Conservation (phyloP, 1,284 basidiomycete species). For the Ganoderma resinaceum region DNA sequence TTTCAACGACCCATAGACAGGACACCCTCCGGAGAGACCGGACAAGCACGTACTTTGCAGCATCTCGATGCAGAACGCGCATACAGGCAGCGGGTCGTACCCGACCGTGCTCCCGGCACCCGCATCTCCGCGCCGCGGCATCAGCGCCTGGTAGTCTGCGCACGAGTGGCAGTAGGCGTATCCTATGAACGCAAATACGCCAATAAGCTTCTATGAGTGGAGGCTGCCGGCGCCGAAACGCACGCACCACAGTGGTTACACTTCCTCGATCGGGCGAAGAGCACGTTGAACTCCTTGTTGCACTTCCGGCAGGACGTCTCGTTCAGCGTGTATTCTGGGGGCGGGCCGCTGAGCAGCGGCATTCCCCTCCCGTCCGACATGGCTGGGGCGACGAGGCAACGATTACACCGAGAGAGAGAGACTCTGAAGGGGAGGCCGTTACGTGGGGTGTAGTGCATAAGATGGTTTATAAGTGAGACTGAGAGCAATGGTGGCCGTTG, state of each 20-base stretch:
- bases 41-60: slow-evolving; percentile 60
- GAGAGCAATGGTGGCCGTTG: slow-evolving; percentile 3
- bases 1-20: slow-evolving; percentile 10
- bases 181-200: slow-evolving; percentile 48
- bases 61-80: slow-evolving; percentile 74
- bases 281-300: slow-evolving; percentile 73
- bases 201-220: neutral
- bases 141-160: slow-evolving; percentile 75
- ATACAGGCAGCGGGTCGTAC: slow-evolving; percentile 69
- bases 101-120: slow-evolving; percentile 51
- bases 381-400: neutral
- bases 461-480: slow-evolving; percentile 6
- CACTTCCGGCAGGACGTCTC: slow-evolving; percentile 72
- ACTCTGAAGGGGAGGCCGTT: neutral
- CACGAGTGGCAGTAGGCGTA: slow-evolving; percentile 76
- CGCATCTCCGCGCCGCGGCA: slow-evolving; percentile 54
- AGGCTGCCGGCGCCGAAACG: slow-evolving; percentile 34
- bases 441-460: neutral
- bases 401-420: too few species aligned
- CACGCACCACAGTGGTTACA: slow-evolving; percentile 81
- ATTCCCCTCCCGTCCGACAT: slow-evolving; percentile 51
- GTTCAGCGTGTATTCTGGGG: slow-evolving; percentile 42
- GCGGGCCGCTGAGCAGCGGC: slow-evolving; percentile 71
- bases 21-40: neutral
- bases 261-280: slow-evolving; percentile 67